These are phyloP conservation scores for Stachybotrys elegans DNA, from an alignment of 2,329 filamentous ascomycete species.

Conservation along the genomic window DNA sequence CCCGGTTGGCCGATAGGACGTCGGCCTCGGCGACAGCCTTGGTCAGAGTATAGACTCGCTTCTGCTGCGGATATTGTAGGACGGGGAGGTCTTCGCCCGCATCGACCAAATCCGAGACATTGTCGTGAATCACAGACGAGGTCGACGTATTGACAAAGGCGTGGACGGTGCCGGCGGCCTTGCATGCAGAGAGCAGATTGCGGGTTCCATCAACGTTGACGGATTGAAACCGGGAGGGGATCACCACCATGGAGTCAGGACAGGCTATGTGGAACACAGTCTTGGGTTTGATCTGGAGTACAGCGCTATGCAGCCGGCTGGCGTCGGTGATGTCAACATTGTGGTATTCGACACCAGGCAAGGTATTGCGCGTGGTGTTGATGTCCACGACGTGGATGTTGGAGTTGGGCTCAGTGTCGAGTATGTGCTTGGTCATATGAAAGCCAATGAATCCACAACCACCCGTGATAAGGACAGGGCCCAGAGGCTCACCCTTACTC, in stretches of 20 bases:
- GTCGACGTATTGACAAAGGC: not conserved
- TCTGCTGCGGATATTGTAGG: not conserved
- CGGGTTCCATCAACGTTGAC: not conserved
- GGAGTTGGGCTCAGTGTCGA: not conserved
- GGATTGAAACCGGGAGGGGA: not conserved
- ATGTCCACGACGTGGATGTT: not conserved
- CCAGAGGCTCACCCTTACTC: not conserved
- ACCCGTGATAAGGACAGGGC: not conserved
- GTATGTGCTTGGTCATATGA: not conserved
- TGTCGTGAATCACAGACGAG: not conserved
- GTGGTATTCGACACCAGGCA: not conserved
- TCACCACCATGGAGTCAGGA: not conserved
- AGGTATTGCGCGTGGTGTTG: not conserved
- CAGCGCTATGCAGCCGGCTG: not conserved
- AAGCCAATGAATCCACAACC: not conserved
- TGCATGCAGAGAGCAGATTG: not conserved
- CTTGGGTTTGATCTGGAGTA: not conserved
- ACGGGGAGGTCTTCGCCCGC: not conserved
- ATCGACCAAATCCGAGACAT: not conserved
- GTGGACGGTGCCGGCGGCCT: not conserved
- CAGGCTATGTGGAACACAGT: not conserved
- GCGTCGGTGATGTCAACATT: not conserved
- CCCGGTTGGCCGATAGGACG: not conserved
- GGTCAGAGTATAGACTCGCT: not conserved
- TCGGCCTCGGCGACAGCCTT: not conserved